A percentile compares a stretch with the other conserved stretches of the same genome.
These are phyloP conservation scores for Cercospora citrullina DNA, from an alignment of 2,329 filamentous ascomycete species.

Conservation along the genomic window DNA sequence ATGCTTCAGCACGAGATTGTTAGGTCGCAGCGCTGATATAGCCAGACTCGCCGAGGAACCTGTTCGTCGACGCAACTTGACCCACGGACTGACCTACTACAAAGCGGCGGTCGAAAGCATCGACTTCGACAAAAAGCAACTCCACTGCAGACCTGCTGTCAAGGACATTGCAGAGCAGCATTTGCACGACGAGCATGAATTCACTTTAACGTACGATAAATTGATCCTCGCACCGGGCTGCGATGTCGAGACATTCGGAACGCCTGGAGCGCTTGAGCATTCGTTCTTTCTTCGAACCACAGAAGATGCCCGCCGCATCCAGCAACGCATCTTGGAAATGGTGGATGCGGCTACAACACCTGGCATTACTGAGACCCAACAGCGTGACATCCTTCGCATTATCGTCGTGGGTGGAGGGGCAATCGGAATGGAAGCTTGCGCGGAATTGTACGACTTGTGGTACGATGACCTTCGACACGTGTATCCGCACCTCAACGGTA, in stretches of 20 bases:
- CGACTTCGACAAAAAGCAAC: constrained; percentile 40
- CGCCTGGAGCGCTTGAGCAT: constrained; percentile 43
- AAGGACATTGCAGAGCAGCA: constrained; percentile 34
- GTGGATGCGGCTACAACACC: constrained; percentile 42
- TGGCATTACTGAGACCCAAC: constrained; percentile 32
- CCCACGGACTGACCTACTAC: constrained; percentile 31
- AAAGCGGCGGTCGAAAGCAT: constrained; percentile 45
- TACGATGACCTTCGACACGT: constrained; percentile 42
- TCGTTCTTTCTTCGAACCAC: constrained; percentile 43
- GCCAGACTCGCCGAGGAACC: constrained; percentile 46
- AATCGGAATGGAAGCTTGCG: constrained; percentile 47
- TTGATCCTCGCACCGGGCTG: constrained; percentile 48
- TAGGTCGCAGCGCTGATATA: background rate
- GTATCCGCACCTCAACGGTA: constrained; percentile 45
- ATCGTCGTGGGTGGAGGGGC: constrained; percentile 47
- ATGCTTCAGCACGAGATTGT: background rate
- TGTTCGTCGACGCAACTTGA: constrained; percentile 40
- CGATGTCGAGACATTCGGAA: constrained; percentile 44
- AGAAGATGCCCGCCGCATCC: constrained; percentile 40
- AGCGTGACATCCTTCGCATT: constrained; percentile 41
- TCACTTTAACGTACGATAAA: constrained; percentile 46
- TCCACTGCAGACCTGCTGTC: constrained; percentile 41
- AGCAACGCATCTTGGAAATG: constrained; percentile 41
- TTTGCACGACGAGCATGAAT: constrained; percentile 35
- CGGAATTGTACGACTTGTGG: constrained; percentile 48